phyloP scores from a whole-genome alignment of 2,329 filamentous ascomycete species.

The Ceratocystis papillata region DNA sequence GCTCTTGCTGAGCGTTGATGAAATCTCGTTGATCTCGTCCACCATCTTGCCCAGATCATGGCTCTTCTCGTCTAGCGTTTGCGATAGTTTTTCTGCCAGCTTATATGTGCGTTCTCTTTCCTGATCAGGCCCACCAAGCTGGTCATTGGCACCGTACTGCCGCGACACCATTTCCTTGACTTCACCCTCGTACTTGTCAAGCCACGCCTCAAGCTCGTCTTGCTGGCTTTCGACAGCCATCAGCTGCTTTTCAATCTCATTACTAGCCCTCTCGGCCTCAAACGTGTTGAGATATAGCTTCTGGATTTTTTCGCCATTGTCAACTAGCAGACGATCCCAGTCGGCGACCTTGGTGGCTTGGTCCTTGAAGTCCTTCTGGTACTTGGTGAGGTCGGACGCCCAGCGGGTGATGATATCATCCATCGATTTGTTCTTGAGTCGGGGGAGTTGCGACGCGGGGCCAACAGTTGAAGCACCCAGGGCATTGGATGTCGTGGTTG shows the following conservation, averaged over 20 bases:
- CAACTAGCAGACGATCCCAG: constrained; percentile 87
- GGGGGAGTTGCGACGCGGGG: constrained; percentile 71
- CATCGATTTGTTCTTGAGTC: constrained; percentile 97
- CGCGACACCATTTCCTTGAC: constrained; percentile 79
- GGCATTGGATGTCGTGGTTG: constrained; percentile 31
- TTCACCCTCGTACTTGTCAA: constrained; percentile 84
- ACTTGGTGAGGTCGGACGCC: constrained; percentile 89
- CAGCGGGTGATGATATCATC: constrained; percentile 96
- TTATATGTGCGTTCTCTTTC: constrained; percentile 95
- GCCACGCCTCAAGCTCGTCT: constrained; percentile 74
- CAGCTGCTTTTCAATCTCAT: constrained; percentile 88
- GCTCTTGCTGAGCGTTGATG: constrained; percentile 78
- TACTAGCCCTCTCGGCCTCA: constrained; percentile 83
- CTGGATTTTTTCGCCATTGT: constrained; percentile 91
- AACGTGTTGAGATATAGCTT: constrained; percentile 85
- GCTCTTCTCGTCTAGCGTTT: constrained; percentile 85
- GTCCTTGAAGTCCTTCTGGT: constrained; percentile 90
- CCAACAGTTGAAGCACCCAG: constrained; percentile 68
- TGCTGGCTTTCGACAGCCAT: constrained; percentile 84
- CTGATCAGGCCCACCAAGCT: constrained; percentile 78
- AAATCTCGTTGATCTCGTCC: constrained; percentile 91
- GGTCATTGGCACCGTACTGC: constrained; percentile 64
- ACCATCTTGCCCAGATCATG: constrained; percentile 93
- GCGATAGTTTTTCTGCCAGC: constrained; percentile 82
- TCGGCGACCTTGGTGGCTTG: constrained; percentile 77